phyloP scores from a whole-genome alignment of 2,329 filamentous ascomycete genomes.

The Tolypocladium paradoxum region DNA sequence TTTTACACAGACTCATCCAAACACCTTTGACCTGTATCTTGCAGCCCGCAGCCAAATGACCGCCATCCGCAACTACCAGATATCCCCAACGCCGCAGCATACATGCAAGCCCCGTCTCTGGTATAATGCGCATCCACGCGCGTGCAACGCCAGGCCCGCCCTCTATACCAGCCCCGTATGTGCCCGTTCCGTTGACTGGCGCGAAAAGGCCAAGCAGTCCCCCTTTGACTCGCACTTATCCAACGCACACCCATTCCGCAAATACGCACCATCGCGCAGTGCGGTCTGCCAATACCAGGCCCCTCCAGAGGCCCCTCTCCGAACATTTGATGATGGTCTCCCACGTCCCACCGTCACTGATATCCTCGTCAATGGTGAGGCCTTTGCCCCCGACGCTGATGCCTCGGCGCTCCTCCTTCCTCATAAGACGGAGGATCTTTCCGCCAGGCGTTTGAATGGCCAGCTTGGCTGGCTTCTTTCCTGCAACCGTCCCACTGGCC shows the following conservation, averaged over 20 bases:
- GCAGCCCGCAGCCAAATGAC: neutral
- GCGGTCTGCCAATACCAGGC: constrained; percentile 70
- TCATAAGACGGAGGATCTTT: constrained; percentile 82
- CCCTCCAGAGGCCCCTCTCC: constrained; percentile 71
- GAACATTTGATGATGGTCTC: constrained; percentile 88
- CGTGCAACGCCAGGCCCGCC: neutral
- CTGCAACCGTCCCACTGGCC: constrained; percentile 39
- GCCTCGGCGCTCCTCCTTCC: constrained; percentile 60
- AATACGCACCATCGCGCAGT: constrained; percentile 88
- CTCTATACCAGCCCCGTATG: neutral
- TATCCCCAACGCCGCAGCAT: neutral
- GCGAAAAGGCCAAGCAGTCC: neutral
- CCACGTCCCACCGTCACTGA: constrained; percentile 65
- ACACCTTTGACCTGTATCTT: neutral
- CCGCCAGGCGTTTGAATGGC: constrained; percentile 90
- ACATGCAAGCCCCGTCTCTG: neutral
- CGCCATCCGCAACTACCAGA: neutral
- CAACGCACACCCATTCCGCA: constrained; percentile 66
- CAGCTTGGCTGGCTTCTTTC: constrained; percentile 83
- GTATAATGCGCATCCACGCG: neutral
- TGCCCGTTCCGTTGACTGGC: neutral
- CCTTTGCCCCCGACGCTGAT: constrained; percentile 34
- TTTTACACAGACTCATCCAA: neutral
- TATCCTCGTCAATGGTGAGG: constrained; percentile 38
- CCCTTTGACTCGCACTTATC: constrained; percentile 10